A percentile compares a stretch with the other conserved stretches of the same genome.
phyloP scores from a whole-genome alignment of 1,284 basidiomycete genomes.

The Laetiporus sulphureus region DNA sequence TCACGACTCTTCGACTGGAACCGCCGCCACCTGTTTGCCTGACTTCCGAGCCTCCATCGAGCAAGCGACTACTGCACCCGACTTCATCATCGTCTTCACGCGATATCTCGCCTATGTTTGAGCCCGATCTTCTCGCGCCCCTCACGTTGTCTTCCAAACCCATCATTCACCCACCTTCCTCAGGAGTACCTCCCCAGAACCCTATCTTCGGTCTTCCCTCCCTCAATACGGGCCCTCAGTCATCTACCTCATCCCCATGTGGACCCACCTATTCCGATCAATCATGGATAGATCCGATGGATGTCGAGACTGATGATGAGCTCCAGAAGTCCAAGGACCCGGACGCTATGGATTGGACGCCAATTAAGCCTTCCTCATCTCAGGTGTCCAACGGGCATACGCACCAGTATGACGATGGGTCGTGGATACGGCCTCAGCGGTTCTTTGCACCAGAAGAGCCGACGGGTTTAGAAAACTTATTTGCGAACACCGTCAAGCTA shows the following conservation, averaged over 20 bases:
- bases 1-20: slow-evolving; percentile 48
- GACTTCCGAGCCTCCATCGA: slow-evolving; percentile 37
- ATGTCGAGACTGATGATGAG: slow-evolving; percentile 24
- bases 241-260: not conserved
- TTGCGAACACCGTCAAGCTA: slow-evolving; percentile 48
- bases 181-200: slow-evolving; percentile 14
- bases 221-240: slow-evolving; percentile 18
- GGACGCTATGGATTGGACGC: slow-evolving; percentile 68
- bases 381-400: slow-evolving; percentile 14
- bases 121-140: slow-evolving; percentile 51
- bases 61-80: slow-evolving; percentile 13
- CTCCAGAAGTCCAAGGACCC: slow-evolving; percentile 26
- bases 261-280: too few species aligned
- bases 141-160: slow-evolving; percentile 62
- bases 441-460: slow-evolving; percentile 73
- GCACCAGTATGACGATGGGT: slow-evolving; percentile 31
- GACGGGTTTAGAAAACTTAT: slow-evolving; percentile 70
- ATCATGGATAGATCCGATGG: slow-evolving; percentile 15
- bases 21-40: slow-evolving; percentile 63
- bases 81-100: slow-evolving; percentile 25
- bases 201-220: slow-evolving; percentile 71
- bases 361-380: slow-evolving; percentile 32
- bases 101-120: slow-evolving; percentile 23
- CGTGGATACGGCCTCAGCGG: slow-evolving; percentile 58
- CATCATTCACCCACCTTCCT: slow-evolving; percentile 27